Evolutionary conservation across 1,284 basidiomycete genomes (phyloP).

Genomic region (Microbotryomycetes sp.): DNA sequence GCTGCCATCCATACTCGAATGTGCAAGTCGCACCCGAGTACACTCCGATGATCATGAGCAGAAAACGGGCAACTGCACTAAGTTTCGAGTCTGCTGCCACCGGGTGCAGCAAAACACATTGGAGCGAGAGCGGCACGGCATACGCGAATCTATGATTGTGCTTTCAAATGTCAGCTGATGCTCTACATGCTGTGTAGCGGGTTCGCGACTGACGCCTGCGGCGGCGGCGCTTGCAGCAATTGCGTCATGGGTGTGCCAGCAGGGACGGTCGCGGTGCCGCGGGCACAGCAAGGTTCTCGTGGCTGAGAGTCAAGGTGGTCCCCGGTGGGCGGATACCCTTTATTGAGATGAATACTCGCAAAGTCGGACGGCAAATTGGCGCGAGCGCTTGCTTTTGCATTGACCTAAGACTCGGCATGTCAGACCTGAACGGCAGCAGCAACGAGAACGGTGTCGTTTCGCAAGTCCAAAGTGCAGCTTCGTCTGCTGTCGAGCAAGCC

Average conservation of each 20-base stretch:
- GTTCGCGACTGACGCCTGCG: not conserved
- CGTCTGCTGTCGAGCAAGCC: not conserved
- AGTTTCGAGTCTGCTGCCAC: not conserved
- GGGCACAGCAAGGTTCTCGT: too few species aligned
- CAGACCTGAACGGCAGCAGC: not conserved
- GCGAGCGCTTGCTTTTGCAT: too few species aligned
- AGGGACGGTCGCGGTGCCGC: too few species aligned
- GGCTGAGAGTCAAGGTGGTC: too few species aligned
- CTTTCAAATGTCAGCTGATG: too few species aligned
- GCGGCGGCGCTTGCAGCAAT: not conserved
- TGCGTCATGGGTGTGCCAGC: not conserved
- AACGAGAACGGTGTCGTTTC: not conserved
- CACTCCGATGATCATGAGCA: not conserved
- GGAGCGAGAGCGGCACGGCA: constrained; percentile 13
- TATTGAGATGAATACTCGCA: too few species aligned
- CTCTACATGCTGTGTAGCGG: too few species aligned
- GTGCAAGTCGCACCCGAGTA: not conserved
- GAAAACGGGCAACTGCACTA: not conserved
- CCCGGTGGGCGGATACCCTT: too few species aligned
- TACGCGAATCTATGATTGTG: not conserved
- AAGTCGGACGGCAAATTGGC: too few species aligned
- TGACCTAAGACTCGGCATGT: not conserved
- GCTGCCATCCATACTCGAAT: not conserved
- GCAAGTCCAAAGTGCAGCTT: not conserved
- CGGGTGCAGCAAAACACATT: constrained; percentile 26